Percentiles rank a stretch among this genome's conserved stretches.
Conservation (phyloP, 306 rosid genomes). For the Corylus americana region DNA sequence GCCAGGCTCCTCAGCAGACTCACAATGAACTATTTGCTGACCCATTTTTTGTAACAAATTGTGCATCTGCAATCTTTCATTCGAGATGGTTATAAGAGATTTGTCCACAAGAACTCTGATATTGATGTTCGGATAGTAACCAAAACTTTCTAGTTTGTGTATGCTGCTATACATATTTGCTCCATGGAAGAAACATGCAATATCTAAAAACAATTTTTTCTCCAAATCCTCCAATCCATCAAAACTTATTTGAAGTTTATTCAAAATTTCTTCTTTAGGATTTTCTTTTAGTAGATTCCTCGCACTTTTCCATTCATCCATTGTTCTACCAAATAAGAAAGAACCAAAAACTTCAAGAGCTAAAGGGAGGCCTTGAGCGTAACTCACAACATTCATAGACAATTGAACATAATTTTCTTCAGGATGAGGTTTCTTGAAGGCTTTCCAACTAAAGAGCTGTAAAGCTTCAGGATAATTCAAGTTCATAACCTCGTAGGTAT, state of each 20-base stretch:
- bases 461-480: constrained; percentile 15
- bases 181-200: constrained; percentile 34
- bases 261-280: background rate
- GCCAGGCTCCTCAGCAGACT: constrained; percentile 11
- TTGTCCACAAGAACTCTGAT: constrained; percentile 24
- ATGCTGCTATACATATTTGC: constrained; percentile 10
- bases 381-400: constrained; percentile 1
- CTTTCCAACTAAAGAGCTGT: constrained; percentile 23
- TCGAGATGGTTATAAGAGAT: constrained; percentile 2
- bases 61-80: constrained; percentile 18
- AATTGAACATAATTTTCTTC: constrained; percentile 12
- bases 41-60: constrained; percentile 30
- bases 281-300: background rate
- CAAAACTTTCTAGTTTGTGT: constrained; percentile 15
- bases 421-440: constrained; percentile 6
- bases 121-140: constrained; percentile 6
- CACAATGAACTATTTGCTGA: background rate
- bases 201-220: constrained; percentile 24
- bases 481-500: constrained; percentile 21
- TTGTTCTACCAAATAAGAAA: background rate
- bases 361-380: background rate
- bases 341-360: too few species aligned
- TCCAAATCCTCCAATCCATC: constrained; percentile 20
- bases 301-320: constrained; percentile 19
- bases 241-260: constrained; percentile 20